phyloP scores from a whole-genome alignment of 768 basidiomycete genomes.

The Podaxis carcinomalis region DNA sequence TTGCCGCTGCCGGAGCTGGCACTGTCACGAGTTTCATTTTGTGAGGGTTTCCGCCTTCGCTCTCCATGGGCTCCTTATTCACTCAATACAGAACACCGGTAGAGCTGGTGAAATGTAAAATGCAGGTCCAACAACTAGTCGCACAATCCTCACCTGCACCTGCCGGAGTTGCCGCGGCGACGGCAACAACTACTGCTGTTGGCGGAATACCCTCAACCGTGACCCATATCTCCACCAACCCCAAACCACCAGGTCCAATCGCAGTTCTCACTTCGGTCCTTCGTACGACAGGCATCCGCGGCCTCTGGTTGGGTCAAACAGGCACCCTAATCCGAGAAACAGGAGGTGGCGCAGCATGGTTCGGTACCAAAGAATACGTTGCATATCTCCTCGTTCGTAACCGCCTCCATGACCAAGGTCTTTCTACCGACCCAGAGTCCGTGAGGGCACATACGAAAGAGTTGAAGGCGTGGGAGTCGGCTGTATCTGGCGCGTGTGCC shows the following conservation, averaged over 20 bases:
- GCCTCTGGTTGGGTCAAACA: slow-evolving; percentile 96
- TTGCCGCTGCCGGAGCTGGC: slow-evolving; percentile 88
- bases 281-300: slow-evolving; percentile 64
- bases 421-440: not conserved
- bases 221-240: not conserved
- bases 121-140: slow-evolving; percentile 63
- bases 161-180: slow-evolving; percentile 13
- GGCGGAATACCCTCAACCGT: slow-evolving; percentile 5
- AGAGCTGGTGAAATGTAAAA: slow-evolving; percentile 94
- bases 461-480: slow-evolving; percentile 77
- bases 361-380: slow-evolving; percentile 79
- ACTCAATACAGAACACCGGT: slow-evolving; percentile 71
- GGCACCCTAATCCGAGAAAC: slow-evolving; percentile 93
- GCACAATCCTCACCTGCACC: slow-evolving; percentile 16
- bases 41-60: slow-evolving; percentile 38
- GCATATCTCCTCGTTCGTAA: slow-evolving; percentile 55
- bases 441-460: slow-evolving; percentile 13
- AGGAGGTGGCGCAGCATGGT: slow-evolving; percentile 90
- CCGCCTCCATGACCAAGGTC: slow-evolving; percentile 26
- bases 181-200: slow-evolving; percentile 13
- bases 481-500: slow-evolving; percentile 81
- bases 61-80: not conserved
- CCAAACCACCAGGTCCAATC: slow-evolving; percentile 66
- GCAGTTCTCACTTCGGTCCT: slow-evolving; percentile 62
- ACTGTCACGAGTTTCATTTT: slow-evolving; percentile 82